These are phyloP conservation scores for Ceratocystis huliohia DNA, from an alignment of 2,329 filamentous ascomycete species.

Conservation along the genomic window DNA sequence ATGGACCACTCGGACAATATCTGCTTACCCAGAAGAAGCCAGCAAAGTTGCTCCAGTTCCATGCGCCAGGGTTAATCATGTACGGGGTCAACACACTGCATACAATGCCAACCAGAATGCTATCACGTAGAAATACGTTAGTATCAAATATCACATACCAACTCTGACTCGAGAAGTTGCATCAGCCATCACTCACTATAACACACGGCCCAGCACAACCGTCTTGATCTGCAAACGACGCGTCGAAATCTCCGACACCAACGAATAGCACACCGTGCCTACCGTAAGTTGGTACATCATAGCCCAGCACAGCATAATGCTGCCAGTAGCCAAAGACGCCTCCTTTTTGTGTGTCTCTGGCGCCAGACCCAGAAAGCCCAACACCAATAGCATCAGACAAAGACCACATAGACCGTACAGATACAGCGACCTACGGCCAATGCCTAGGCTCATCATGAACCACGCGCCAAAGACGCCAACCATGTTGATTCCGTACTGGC, in stretches of 20 bases:
- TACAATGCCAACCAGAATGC: constrained; percentile 70
- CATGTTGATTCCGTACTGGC: constrained; percentile 60
- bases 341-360: constrained; percentile 44
- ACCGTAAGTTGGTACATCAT: constrained; percentile 77
- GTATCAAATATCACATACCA: neutral
- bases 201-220: constrained; percentile 68
- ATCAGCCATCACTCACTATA: constrained; percentile 42
- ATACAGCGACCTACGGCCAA: constrained; percentile 66
- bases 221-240: constrained; percentile 82
- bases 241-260: constrained; percentile 74
- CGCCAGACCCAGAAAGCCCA: constrained; percentile 72
- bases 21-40: constrained; percentile 67
- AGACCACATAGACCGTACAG: constrained; percentile 62
- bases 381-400: constrained; percentile 63
- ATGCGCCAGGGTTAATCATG: constrained; percentile 78
- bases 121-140: constrained; percentile 25
- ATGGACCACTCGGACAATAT: neutral
- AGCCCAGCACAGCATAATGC: constrained; percentile 74
- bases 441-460: constrained; percentile 61
- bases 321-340: constrained; percentile 64
- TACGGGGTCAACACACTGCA: constrained; percentile 75
- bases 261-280: constrained; percentile 78
- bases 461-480: constrained; percentile 70
- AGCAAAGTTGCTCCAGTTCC: constrained; percentile 79
- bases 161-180: neutral